phyloP scores from a whole-genome alignment of 1,284 basidiomycete genomes.

The Microbotryum violaceum region DNA sequence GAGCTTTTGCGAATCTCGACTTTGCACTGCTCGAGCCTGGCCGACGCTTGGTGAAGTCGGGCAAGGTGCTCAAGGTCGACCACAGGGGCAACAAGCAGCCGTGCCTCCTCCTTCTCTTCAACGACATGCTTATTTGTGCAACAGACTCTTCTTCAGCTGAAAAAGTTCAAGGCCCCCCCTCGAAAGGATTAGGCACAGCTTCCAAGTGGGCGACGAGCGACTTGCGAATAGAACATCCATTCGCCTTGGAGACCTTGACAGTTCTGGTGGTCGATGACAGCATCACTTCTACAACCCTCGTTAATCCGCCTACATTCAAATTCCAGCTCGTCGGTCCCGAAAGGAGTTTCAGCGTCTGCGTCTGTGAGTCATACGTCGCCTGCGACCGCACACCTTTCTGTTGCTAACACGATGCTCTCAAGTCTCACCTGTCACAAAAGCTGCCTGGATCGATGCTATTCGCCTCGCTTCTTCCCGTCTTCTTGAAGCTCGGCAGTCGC shows the following conservation, averaged over 20 bases:
- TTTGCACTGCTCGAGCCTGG: conserved; percentile 69
- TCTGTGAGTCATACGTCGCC: conserved; percentile 47
- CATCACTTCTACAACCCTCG: conserved; percentile 38
- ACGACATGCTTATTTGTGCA: conserved; percentile 67
- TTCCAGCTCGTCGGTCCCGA: conserved; percentile 68
- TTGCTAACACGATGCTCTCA: background rate
- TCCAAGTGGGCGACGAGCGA: conserved; percentile 5
- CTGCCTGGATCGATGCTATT: conserved; percentile 62
- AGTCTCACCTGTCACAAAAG: conserved; percentile 55
- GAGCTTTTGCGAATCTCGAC: conserved; percentile 61
- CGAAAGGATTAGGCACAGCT: background rate
- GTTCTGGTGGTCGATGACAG: conserved; percentile 54
- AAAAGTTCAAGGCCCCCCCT: background rate
- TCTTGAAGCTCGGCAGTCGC: conserved; percentile 42
- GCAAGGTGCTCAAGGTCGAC: conserved; percentile 41
- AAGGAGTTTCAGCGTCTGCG: conserved; percentile 66
- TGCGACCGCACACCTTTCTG: background rate
- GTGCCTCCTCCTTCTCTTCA: conserved; percentile 69
- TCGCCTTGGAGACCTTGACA: conserved; percentile 65
- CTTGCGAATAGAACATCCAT: conserved; percentile 51
- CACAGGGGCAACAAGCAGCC: conserved; percentile 36
- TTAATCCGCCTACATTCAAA: conserved; percentile 45
- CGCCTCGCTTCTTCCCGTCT: conserved; percentile 64
- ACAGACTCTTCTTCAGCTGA: background rate
- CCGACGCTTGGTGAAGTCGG: conserved; percentile 63